Evolutionary conservation across 2,329 filamentous ascomycete species (phyloP).

Genomic region (Coccinonectria pachysandricola): DNA sequence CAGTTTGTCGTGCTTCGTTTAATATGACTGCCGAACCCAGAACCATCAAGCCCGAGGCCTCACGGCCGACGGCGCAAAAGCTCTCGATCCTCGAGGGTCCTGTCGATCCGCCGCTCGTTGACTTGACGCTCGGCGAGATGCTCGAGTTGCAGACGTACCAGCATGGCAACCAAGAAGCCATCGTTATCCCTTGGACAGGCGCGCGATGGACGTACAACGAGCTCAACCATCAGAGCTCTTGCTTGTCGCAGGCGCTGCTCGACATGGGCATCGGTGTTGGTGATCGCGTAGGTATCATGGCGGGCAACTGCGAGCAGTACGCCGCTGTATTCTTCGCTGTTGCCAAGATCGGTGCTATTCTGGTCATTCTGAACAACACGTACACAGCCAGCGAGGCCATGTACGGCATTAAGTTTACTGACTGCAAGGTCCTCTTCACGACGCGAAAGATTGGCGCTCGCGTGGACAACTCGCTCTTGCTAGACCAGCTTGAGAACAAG

Average conservation of each 20-base stretch:
- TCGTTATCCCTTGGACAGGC: conserved; percentile 68
- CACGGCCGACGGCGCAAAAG: conserved; percentile 24
- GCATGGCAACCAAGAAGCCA: conserved; percentile 54
- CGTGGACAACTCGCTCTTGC: conserved; percentile 50
- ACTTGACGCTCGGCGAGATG: conserved; percentile 62
- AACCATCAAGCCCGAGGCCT: conserved; percentile 18
- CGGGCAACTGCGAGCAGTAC: conserved; percentile 75
- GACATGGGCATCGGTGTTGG: conserved; percentile 56
- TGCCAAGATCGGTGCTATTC: conserved; percentile 53
- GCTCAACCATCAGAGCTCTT: conserved; percentile 50
- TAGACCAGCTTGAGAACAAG: conserved; percentile 41
- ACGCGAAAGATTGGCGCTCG: conserved; percentile 58
- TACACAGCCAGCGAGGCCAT: conserved; percentile 65
- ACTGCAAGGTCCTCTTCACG: conserved; percentile 64
- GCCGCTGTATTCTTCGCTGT: conserved; percentile 64
- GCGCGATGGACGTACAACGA: conserved; percentile 63
- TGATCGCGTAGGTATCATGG: conserved; percentile 67
- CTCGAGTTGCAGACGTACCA: conserved; percentile 59
- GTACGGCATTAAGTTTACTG: conserved; percentile 61
- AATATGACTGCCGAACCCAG: conserved; percentile 23
- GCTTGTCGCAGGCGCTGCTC: conserved; percentile 55
- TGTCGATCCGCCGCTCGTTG: conserved; percentile 56
- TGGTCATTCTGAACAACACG: conserved; percentile 75
- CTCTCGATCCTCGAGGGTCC: conserved; percentile 58
- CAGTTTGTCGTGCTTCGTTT: too few species aligned